Base-by-base conservation (phyloP, 1,284 basidiomycete genomes). In the Sanghuangporus baumii region DNA sequence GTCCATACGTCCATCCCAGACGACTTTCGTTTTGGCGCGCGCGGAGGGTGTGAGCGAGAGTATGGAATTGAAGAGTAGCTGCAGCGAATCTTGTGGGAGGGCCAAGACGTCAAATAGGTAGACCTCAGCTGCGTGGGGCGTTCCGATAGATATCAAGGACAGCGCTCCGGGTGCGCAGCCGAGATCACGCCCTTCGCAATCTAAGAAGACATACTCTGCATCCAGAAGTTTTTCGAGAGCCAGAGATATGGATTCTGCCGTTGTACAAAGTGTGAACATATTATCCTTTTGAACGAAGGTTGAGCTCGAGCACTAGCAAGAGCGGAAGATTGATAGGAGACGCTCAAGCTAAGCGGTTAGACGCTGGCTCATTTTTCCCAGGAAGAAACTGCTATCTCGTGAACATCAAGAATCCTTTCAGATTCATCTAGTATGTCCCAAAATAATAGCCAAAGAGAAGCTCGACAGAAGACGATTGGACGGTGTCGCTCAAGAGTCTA, bases 1-100 rank as follows among this genome's bases (percentile, higher is more conserved):
- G 66, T 80, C 79, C 69, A 76, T 74, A 0, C 78, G 72, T 16
- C 78, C 79, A 64, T 80, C 78, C 78, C 79, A 80, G 60, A 78
- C 76, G 61, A 81, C 64, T 68, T 81, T 80, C 34, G 71, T 69
- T 48, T 78, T 66, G 0, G 62, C 59, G 20, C 52, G 41, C n/a
- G 38, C 40, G n/a, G 43, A 36, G 11, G 31, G 34, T 14, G 52
- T 50, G 9, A 18, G 37, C 6, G 48, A 46, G n/a, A 60, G 18
- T 9, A 60, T 23, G 7, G 67, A 63, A 20, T 72, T 64, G 40
- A 67, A 65, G 54, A 79, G 71, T 16, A 77, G 65, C 7, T 66
- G 65, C 23, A 76, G 66, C 46, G 67, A 64, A 6, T 66, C 60
- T 50, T 63, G 65, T 2, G 69, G 64, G 55, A 78, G 72, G 34